phyloP scores from a whole-genome alignment of 495 filamentous ascomycete genomes.

The Aspergillus sclerotiicarbonarius region DNA sequence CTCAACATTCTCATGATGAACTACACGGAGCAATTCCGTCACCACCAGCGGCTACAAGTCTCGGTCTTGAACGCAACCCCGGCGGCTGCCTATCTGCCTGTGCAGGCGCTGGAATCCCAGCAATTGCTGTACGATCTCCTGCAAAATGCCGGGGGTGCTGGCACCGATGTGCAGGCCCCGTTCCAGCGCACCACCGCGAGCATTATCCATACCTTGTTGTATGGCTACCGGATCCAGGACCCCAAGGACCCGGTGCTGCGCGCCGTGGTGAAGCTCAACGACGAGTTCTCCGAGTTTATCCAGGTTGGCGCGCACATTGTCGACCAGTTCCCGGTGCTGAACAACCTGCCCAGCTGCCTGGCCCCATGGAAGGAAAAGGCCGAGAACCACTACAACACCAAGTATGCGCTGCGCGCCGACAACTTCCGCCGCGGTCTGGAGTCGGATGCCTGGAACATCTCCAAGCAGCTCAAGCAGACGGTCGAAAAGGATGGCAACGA shows the following conservation, averaged over 20 bases:
- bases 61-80: constrained; percentile 19
- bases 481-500: not conserved
- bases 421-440: not conserved
- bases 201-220: constrained; percentile 21
- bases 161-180: not conserved
- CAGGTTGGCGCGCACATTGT: constrained; percentile 17
- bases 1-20: constrained; percentile 25
- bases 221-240: constrained; percentile 20
- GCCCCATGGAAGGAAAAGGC: constrained; percentile 23
- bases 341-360: constrained; percentile 18
- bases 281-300: constrained; percentile 19
- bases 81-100: constrained; percentile 18
- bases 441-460: not conserved
- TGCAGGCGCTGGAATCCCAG: constrained; percentile 14
- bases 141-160: not conserved
- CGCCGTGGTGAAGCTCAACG: constrained; percentile 16
- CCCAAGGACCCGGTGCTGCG: constrained; percentile 14
- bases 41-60: constrained; percentile 21
- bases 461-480: not conserved
- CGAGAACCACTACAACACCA: constrained; percentile 14
- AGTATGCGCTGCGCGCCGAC: not conserved
- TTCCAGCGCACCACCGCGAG: constrained; percentile 19
- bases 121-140: constrained; percentile 2
- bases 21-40: constrained; percentile 21
- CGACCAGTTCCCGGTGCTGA: constrained; percentile 22